Percentiles rank a stretch among this genome's conserved stretches.
These are phyloP conservation scores for Anisodus acutangulus DNA, from an alignment of 257 asterid genomes.

Conservation along the genomic window DNA sequence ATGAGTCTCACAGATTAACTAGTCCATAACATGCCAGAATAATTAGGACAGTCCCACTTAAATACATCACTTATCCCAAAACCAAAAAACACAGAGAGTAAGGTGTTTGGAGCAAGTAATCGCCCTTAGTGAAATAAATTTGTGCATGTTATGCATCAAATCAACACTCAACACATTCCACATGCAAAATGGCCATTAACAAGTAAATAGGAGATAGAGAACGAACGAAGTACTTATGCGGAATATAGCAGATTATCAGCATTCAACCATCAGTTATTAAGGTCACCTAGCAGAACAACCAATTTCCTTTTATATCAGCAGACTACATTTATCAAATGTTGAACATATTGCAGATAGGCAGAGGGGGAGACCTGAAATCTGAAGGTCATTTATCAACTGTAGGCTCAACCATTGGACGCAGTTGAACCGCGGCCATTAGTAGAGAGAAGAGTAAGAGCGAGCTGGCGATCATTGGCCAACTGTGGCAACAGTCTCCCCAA, in stretches of 20 bases:
- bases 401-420: no score
- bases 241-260: background rate
- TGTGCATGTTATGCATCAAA: background rate
- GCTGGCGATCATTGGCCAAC: no score
- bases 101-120: background rate
- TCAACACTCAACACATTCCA: background rate
- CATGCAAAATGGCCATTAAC: background rate
- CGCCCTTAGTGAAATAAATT: background rate
- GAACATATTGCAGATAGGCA: no score
- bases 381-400: no score
- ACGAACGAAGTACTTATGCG: background rate
- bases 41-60: background rate
- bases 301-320: no score
- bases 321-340: no score
- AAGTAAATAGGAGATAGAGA: slow-evolving; percentile 2
- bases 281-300: background rate
- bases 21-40: background rate
- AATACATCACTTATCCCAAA: background rate
- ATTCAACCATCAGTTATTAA: background rate
- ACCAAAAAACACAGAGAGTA: background rate
- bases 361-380: no score
- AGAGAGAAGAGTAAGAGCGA: no score
- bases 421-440: no score
- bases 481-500: no score
- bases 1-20: background rate